Base-by-base conservation (phyloP, 176 grass and related monocot species). In the Avena sativa region DNA sequence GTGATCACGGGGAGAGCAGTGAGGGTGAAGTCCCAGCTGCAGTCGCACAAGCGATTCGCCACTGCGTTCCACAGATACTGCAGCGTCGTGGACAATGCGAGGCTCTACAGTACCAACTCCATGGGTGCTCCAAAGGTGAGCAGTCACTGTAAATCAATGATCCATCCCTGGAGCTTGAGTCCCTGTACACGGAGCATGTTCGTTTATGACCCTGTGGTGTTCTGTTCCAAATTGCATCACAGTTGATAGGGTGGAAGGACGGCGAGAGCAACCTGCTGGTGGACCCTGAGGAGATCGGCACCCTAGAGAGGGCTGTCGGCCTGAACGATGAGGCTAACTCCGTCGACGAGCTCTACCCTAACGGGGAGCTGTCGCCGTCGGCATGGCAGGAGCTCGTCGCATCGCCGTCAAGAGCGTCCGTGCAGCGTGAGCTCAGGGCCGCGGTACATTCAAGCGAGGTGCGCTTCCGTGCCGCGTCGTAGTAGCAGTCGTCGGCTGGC, bases 231-330 rank as follows among this genome's bases (percentile, higher is more conserved):
- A 44, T 52, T 9, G 77, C 90, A 98, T 52, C 13, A 71, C 90
- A 98, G 95, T 36, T 98, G 86, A 93, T 98, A 90, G 95, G 89
- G 21, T 88, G 93, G 89, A 98, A 98, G 90, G 91, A 93, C 3
- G 95, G 88, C 12, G 78, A 46, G 59, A 95, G 89, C 61, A 86
- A 44, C 15, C 79, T 98, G 34, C 83, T 95, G 34, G 93, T 98
- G 76, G 93, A 98, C 34, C 80, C 83, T 1, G 64, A 79, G n/a
- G 89, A 93, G 83, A 95, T 98, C 36, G 38, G 79, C 30, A 90
- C 88, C 79, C 65, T 98, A 65, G 91, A 98, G 52, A 90, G 85
- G 25, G 86, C 95, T 30, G 68, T 77, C 19, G 50, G 69, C 59
- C 46, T 95, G 58, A 92, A 95, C 14, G 93, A 93, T 38, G 86